These are phyloP conservation scores for Chimonanthus salicifolius DNA, from an alignment of 164 flowering plant genomes.

Conservation along the genomic window DNA sequence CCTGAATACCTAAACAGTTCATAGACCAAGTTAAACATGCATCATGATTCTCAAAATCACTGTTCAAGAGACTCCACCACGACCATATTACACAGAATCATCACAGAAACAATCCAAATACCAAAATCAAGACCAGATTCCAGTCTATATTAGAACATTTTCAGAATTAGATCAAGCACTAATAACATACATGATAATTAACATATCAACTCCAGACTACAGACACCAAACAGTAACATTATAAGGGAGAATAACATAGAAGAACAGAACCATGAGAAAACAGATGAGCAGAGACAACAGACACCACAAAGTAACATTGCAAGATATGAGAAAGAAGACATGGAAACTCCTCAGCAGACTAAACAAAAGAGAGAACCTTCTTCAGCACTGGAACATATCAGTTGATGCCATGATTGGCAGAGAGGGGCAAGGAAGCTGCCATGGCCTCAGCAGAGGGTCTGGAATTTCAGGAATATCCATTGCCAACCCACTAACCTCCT, in stretches of 20 bases:
- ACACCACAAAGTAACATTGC: not conserved
- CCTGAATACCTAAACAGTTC: too few species aligned
- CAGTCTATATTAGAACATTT: too few species aligned
- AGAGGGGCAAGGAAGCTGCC: slow-evolving; percentile 36
- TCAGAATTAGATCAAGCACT: not conserved
- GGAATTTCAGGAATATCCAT: slow-evolving; percentile 34
- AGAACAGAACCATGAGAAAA: not conserved
- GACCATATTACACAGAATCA: too few species aligned
- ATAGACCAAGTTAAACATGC: too few species aligned
- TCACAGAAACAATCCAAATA: too few species aligned
- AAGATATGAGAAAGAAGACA: not conserved
- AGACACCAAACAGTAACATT: not conserved
- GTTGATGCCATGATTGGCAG: slow-evolving; percentile 40
- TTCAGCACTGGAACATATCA: slow-evolving; percentile 41
- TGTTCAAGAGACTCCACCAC: too few species aligned
- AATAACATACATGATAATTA: not conserved
- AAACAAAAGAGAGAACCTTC: not conserved
- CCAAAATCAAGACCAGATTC: too few species aligned
- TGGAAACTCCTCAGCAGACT: not conserved
- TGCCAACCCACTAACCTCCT: slow-evolving; percentile 22
- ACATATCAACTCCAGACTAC: not conserved
- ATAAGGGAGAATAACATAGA: too few species aligned
- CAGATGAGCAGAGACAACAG: not conserved
- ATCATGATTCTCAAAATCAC: too few species aligned
- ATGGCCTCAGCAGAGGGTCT: slow-evolving; percentile 40